A percentile compares a stretch with the other conserved stretches of the same genome.
Conservation (phyloP, 768 basidiomycete genomes). For the Tubosaeta brunneosetosa region DNA sequence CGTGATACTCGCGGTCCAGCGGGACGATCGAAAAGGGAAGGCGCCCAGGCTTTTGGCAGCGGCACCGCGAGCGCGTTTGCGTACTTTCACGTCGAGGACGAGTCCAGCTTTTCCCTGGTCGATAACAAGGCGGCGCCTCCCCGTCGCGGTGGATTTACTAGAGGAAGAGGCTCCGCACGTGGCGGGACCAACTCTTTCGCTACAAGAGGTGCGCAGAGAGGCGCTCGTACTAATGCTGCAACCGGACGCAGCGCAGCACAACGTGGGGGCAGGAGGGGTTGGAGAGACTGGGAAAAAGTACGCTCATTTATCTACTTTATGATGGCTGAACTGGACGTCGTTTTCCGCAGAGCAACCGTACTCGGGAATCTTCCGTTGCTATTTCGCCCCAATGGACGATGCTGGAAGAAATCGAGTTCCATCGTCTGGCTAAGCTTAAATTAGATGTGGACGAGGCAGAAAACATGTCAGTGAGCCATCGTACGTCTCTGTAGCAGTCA, state of each 20-base stretch:
- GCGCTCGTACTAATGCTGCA: conserved; percentile 40
- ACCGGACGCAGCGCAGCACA: conserved; percentile 42
- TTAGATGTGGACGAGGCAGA: conserved; percentile 94
- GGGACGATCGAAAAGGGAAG: conserved; percentile 64
- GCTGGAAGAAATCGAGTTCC: conserved; percentile 96
- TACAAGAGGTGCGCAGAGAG: conserved; percentile 42
- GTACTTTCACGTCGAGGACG: conserved; percentile 97
- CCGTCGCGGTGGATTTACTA: conserved; percentile 64
- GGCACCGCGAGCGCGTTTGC: conserved; percentile 89
- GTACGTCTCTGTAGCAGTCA: not conserved
- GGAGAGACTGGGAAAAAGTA: conserved; percentile 96
- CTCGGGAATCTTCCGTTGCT: conserved; percentile 88
- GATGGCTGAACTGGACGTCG: conserved; percentile 3
- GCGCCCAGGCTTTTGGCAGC: conserved; percentile 84
- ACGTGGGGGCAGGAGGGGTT: conserved; percentile 54
- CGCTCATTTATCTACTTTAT: conserved; percentile 9
- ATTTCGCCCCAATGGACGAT: conserved; percentile 92
- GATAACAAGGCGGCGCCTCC: conserved; percentile 76
- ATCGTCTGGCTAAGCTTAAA: conserved; percentile 83
- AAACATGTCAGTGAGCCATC: conserved; percentile 60
- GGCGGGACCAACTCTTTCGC: conserved; percentile 35
- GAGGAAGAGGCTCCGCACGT: conserved; percentile 41
- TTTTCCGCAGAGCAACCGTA: conserved; percentile 60
- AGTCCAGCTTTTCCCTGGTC: conserved; percentile 93
- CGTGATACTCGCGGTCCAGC: conserved; percentile 48